Evolutionary conservation across 2,329 filamentous ascomycete species (phyloP).

Genomic region (Aspergillus pseudonomiae): DNA sequence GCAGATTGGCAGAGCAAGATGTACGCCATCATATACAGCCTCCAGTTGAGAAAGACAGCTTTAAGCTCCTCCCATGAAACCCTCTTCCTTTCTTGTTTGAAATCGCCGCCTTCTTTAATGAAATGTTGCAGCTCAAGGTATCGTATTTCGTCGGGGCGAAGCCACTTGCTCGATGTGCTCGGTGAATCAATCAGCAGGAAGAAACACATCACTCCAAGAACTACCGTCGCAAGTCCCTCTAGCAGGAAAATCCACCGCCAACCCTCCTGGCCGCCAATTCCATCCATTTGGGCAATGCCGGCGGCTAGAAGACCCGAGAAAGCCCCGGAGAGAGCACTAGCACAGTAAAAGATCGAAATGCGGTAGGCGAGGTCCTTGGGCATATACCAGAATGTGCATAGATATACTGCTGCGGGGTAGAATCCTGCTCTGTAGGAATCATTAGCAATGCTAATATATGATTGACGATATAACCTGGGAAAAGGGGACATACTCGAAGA

Average conservation of each 20-base stretch:
- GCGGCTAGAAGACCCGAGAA: conserved; percentile 45
- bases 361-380: conserved; percentile 41
- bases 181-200: conserved; percentile 45
- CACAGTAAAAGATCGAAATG: conserved; percentile 27
- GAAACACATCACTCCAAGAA: conserved; percentile 10
- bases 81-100: background rate
- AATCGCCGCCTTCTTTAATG: conserved; percentile 14
- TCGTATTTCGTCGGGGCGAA: conserved; percentile 40
- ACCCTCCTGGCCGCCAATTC: conserved; percentile 13
- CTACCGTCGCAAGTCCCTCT: conserved; percentile 41
- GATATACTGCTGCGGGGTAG: conserved; percentile 29
- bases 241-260: conserved; percentile 51
- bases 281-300: conserved; percentile 29
- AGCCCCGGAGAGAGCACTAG: conserved; percentile 30
- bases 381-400: conserved; percentile 35
- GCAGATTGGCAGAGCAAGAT: conserved; percentile 30
- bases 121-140: conserved; percentile 16
- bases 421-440: conserved; percentile 36
- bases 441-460: background rate
- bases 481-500: conserved; percentile 32
- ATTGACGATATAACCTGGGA: no score
- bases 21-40: conserved; percentile 29
- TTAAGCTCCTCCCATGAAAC: conserved; percentile 11
- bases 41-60: conserved; percentile 12
- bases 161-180: conserved; percentile 37